These are phyloP conservation scores for Phytophthora hibernalis DNA, from an alignment of 352 stramenopile species.

Conservation along the genomic window DNA sequence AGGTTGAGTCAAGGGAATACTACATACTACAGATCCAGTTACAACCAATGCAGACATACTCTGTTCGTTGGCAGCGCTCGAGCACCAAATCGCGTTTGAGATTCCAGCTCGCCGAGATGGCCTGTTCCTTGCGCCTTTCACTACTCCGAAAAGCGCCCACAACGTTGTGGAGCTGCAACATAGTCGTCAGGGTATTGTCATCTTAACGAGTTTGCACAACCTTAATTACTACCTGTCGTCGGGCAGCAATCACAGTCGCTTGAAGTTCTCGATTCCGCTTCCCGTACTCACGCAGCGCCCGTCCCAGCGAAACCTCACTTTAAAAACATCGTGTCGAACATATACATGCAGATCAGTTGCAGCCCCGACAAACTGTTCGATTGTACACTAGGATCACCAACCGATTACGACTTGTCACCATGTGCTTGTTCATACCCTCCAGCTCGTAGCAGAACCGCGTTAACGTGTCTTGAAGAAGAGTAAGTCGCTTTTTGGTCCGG, in stretches of 20 bases:
- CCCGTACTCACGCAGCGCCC: constrained; percentile 60
- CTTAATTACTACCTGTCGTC: constrained; percentile 43
- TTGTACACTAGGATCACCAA: constrained; percentile 9
- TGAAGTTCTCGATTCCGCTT: constrained; percentile 61
- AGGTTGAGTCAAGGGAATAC: background rate
- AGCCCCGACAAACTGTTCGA: background rate
- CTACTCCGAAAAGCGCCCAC: constrained; percentile 44
- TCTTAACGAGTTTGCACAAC: background rate
- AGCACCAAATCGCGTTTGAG: constrained; percentile 66
- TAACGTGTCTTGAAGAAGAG: constrained; percentile 40
- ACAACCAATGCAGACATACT: constrained; percentile 37
- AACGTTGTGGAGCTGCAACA: constrained; percentile 42
- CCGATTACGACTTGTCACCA: constrained; percentile 40
- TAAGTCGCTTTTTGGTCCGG: constrained; percentile 41
- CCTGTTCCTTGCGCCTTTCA: constrained; percentile 49
- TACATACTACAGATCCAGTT: background rate
- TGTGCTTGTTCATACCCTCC: constrained; percentile 42
- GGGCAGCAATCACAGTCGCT: constrained; percentile 42
- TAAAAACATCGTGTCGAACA: background rate
- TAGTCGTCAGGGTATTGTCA: background rate
- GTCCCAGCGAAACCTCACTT: constrained; percentile 53
- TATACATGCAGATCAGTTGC: background rate
- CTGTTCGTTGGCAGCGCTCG: constrained; percentile 62
- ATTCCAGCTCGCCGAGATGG: constrained; percentile 34
- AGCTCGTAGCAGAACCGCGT: constrained; percentile 42